Percentiles rank a stretch among this genome's conserved stretches.
These are phyloP conservation scores for Calocera viscosa DNA, from an alignment of 768 basidiomycete species.

Conservation along the genomic window DNA sequence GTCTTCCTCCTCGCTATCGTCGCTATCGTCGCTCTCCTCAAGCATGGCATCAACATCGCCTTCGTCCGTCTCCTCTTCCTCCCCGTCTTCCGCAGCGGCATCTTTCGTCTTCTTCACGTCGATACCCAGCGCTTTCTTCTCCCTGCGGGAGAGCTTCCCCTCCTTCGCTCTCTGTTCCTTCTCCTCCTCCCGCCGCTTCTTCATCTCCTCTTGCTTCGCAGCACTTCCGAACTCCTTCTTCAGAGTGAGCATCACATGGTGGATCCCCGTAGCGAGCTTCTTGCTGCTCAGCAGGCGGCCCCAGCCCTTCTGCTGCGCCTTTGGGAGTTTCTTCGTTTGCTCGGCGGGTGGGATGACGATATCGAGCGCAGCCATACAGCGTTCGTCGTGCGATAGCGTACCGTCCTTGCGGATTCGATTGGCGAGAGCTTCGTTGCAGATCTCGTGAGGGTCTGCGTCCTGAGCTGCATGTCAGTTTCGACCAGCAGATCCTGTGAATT, in stretches of 20 bases:
- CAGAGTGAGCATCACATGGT: not conserved
- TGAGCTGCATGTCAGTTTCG: not conserved
- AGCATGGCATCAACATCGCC: not conserved
- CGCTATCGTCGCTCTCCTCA: constrained; percentile 6
- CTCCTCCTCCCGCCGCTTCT: constrained; percentile 24
- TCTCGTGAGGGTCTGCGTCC: not conserved
- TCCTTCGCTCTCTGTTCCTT: constrained; percentile 19
- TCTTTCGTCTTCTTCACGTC: not conserved
- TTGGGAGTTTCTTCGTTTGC: not conserved
- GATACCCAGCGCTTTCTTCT: constrained; percentile 13
- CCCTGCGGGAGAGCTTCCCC: constrained; percentile 7
- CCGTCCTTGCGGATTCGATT: not conserved
- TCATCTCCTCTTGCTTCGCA: constrained; percentile 17
- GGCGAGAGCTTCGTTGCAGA: constrained; percentile 4
- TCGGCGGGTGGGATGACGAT: not conserved
- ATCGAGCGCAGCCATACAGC: not conserved
- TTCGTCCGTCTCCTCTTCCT: constrained; percentile 19
- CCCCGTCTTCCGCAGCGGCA: constrained; percentile 12
- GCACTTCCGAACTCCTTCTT: not conserved
- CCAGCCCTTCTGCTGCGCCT: not conserved
- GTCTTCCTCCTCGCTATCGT: constrained; percentile 3
- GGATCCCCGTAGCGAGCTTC: not conserved
- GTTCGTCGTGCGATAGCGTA: not conserved
- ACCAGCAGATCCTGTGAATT: not conserved
- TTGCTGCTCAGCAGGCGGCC: not conserved